A percentile compares a stretch with the other conserved stretches of the same genome.
These are phyloP conservation scores for Beauveria sp. DNA, from an alignment of 2,329 filamentous ascomycete genomes.

Conservation along the genomic window DNA sequence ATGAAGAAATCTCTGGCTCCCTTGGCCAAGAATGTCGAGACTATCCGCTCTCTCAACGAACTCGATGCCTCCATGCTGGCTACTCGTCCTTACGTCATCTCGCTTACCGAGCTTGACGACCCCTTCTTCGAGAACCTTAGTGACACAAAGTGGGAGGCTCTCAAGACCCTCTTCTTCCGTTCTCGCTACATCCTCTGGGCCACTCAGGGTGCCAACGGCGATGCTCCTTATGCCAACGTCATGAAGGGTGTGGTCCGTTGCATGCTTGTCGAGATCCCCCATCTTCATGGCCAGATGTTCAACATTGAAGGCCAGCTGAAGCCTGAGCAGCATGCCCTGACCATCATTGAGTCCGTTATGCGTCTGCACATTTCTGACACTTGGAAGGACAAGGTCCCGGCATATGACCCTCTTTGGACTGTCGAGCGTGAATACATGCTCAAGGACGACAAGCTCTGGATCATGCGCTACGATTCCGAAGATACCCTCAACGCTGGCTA, in stretches of 20 bases:
- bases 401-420: constrained; percentile 9
- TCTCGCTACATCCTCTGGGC: constrained; percentile 12
- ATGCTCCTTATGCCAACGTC: constrained; percentile 11
- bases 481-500: constrained; percentile 11
- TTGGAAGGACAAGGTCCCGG: constrained; percentile 11
- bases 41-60: constrained; percentile 5
- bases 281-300: constrained; percentile 9
- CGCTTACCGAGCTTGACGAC: constrained; percentile 10
- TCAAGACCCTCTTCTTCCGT: constrained; percentile 9
- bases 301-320: constrained; percentile 10
- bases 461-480: constrained; percentile 10
- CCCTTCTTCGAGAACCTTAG: constrained; percentile 9
- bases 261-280: constrained; percentile 9
- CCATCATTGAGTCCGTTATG: constrained; percentile 6
- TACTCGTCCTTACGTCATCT: constrained; percentile 8
- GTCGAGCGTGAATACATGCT: constrained; percentile 13
- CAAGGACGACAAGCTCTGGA: constrained; percentile 9
- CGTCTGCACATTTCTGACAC: constrained; percentile 9
- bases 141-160: constrained; percentile 9
- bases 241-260: constrained; percentile 12
- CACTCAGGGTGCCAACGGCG: constrained; percentile 10
- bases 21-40: constrained; percentile 1
- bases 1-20: constrained; percentile 7
- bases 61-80: constrained; percentile 7
- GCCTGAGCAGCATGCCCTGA: constrained; percentile 7